Percentiles rank a stretch among this genome's conserved stretches.
Conservation (phyloP, 1,284 basidiomycete genomes). For the Vanrija sp. region DNA sequence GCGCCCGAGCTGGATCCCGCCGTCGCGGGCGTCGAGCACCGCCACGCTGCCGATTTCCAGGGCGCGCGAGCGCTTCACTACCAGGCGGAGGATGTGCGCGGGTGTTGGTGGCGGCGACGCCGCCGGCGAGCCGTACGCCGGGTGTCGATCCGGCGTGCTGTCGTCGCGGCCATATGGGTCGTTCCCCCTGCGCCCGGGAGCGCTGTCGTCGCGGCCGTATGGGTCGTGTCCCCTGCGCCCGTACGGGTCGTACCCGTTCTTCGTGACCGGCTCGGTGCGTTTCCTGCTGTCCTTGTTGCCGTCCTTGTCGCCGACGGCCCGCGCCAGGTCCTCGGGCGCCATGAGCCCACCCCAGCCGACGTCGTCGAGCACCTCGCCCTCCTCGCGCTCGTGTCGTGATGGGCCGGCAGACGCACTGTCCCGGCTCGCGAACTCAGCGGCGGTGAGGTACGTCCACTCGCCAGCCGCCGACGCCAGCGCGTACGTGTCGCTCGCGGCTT, state of each 20-base stretch:
- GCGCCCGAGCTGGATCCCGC: slow-evolving; percentile 41
- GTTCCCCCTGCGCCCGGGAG: background rate
- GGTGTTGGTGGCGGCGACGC: background rate
- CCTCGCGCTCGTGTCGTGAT: slow-evolving; percentile 23
- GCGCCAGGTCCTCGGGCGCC: slow-evolving; percentile 35
- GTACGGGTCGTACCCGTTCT: background rate
- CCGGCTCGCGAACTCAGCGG: slow-evolving; percentile 14
- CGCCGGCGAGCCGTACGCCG: background rate
- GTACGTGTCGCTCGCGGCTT: slow-evolving; percentile 23
- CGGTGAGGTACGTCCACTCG: slow-evolving; percentile 26
- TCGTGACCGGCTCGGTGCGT: background rate
- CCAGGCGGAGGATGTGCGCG: slow-evolving; percentile 39
- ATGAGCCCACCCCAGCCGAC: slow-evolving; percentile 47
- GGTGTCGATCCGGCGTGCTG: background rate
- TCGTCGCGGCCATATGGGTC: slow-evolving; percentile 7
- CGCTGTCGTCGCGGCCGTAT: slow-evolving; percentile 1
- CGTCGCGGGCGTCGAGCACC: slow-evolving; percentile 42
- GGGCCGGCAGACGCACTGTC: background rate
- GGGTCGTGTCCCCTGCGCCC: background rate
- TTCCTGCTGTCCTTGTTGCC: background rate
- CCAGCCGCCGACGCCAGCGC: slow-evolving; percentile 16
- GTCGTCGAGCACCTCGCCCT: slow-evolving; percentile 44
- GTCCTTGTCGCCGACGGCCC: slow-evolving; percentile 12
- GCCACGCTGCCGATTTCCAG: slow-evolving; percentile 27
- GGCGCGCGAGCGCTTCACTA: slow-evolving; percentile 28